Percentiles rank a stretch among this genome's conserved stretches.
These are phyloP conservation scores for Ustilago xerochloae DNA, from an alignment of 1,284 basidiomycete species.

Conservation along the genomic window DNA sequence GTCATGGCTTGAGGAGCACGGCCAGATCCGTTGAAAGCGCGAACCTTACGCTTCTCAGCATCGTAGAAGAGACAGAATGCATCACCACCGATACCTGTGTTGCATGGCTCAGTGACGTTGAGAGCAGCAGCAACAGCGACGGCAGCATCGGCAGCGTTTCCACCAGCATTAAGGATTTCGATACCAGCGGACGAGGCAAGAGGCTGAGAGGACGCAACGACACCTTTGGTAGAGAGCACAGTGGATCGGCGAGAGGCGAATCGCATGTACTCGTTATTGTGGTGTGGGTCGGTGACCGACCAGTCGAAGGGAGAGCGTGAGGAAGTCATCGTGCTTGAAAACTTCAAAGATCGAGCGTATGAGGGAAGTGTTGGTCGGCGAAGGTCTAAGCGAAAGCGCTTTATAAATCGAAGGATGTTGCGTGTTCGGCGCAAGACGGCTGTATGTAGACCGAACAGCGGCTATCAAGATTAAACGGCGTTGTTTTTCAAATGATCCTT, in stretches of 20 bases:
- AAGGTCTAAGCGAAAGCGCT: background rate
- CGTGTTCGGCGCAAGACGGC: constrained; percentile 5
- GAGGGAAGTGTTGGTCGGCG: background rate
- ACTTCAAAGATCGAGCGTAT: background rate
- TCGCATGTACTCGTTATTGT: constrained; percentile 37
- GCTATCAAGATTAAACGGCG: background rate
- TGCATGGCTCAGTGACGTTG: constrained; percentile 73
- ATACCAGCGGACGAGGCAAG: constrained; percentile 87
- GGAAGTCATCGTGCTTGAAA: background rate
- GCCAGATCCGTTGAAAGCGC: constrained; percentile 87
- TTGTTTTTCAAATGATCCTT: background rate
- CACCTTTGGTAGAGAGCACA: constrained; percentile 76
- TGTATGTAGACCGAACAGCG: background rate
- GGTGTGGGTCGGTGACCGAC: constrained; percentile 39
- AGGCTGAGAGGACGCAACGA: constrained; percentile 89
- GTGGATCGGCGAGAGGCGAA: constrained; percentile 59
- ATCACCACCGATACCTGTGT: constrained; percentile 75
- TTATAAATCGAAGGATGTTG: background rate
- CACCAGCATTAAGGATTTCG: constrained; percentile 86
- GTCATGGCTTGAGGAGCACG: constrained; percentile 77
- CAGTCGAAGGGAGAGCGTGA: constrained; percentile 39
- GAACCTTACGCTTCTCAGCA: constrained; percentile 80
- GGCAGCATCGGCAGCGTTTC: constrained; percentile 78
- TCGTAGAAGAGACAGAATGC: constrained; percentile 93
- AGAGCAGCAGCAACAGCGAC: constrained; percentile 86